Conservation (phyloP, 2,329 filamentous ascomycete genomes). For the Phaeosphaeriaceae sp. region DNA sequence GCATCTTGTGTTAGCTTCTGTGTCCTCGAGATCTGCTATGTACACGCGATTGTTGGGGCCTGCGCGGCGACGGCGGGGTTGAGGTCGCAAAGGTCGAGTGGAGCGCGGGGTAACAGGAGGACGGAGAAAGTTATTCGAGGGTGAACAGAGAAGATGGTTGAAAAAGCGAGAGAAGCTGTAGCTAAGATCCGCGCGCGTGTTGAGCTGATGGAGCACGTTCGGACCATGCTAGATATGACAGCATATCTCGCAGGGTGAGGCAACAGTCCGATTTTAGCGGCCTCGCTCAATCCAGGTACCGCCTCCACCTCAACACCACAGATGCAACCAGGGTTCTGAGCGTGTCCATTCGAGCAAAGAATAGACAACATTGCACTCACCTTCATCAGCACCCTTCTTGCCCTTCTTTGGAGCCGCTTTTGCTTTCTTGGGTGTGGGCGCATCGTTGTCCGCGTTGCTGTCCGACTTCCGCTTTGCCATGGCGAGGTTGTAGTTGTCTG, state of each 20-base stretch:
- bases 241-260: too few relatives aligned
- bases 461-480: constrained; percentile 3
- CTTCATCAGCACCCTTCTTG: background rate
- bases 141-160: background rate
- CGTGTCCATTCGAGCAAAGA: background rate
- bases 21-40: background rate
- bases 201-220: background rate
- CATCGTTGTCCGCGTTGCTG: background rate
- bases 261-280: too few relatives aligned
- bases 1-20: constrained; percentile 48
- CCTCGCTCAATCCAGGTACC: too few relatives aligned
- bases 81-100: background rate
- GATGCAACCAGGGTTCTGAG: too few relatives aligned
- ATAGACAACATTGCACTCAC: background rate
- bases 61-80: constrained; percentile 10
- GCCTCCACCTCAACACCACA: background rate
- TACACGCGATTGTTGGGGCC: constrained; percentile 1
- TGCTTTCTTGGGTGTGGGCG: background rate
- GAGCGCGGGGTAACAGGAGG: background rate
- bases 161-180: background rate
- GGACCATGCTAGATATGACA: background rate
- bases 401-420: background rate
- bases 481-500: background rate
- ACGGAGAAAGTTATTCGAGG: constrained; percentile 3
- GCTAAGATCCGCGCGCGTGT: background rate